Percentiles rank a stretch among this genome's conserved stretches.
Evolutionary conservation across 306 rosid species (phyloP).

Genomic region (Lathyrus tuberosus): DNA sequence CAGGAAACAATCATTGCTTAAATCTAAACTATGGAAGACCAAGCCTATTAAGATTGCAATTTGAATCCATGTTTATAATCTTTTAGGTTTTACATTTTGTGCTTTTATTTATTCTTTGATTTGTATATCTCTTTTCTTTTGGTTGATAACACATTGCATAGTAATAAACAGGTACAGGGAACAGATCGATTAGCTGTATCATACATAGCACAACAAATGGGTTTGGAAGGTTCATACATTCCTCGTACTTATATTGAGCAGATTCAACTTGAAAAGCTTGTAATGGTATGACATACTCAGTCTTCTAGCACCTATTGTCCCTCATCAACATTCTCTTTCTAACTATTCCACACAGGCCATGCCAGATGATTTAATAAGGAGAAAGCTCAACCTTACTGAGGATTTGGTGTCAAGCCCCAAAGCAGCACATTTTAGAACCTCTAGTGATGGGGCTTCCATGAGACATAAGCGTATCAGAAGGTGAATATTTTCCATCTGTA

Average conservation of each 20-base stretch:
- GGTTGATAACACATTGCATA: slow-evolving; percentile 6
- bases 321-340: slow-evolving; percentile 30
- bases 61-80: not conserved
- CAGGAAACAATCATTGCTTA: no score
- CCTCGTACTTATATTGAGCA: slow-evolving; percentile 98
- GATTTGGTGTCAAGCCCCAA: slow-evolving; percentile 87
- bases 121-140: slow-evolving; percentile 25
- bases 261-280: slow-evolving; percentile 97
- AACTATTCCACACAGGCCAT: slow-evolving; percentile 78
- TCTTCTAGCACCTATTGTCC: slow-evolving; percentile 12
- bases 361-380: slow-evolving; percentile 93
- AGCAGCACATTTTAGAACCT: slow-evolving; percentile 78
- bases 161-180: slow-evolving; percentile 82
- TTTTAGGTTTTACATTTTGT: not conserved
- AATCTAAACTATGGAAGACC: no score
- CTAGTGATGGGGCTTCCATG: slow-evolving; percentile 68
- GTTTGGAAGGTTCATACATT: slow-evolving; percentile 87
- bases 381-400: slow-evolving; percentile 87
- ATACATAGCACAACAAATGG: slow-evolving; percentile 71
- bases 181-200: slow-evolving; percentile 74
- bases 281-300: slow-evolving; percentile 68
- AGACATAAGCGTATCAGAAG: slow-evolving; percentile 79
- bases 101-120: not conserved
- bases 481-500: slow-evolving; percentile 45
- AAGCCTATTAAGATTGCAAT: not conserved